Evolutionary conservation across 1,139 yeast species (phyloP).

Genomic region (Candida sanyaensis): DNA sequence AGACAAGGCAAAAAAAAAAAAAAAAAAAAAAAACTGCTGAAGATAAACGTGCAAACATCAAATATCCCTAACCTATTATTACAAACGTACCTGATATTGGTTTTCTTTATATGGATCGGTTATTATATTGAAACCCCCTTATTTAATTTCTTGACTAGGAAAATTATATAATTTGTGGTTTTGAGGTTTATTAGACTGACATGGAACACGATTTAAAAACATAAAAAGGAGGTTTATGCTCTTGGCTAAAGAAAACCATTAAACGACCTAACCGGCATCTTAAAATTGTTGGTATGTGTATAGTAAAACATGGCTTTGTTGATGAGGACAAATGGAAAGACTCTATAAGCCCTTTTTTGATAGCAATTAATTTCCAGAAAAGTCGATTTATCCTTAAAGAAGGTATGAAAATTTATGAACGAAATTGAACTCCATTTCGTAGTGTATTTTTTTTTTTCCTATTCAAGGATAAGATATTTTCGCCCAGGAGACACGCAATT

Average conservation of each 20-base stretch:
- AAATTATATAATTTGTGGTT: not conserved
- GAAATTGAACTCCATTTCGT: too few species aligned
- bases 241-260: too few species aligned
- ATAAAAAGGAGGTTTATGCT: not conserved
- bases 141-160: not conserved
- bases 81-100: not conserved
- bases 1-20: not conserved
- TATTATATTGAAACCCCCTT: not conserved
- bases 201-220: not conserved
- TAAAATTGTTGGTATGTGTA: too few species aligned
- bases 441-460: not conserved
- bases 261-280: too few species aligned
- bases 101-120: too few species aligned
- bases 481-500: not conserved
- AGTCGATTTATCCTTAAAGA: not conserved
- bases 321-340: not conserved
- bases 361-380: not conserved
- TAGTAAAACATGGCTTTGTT: not conserved
- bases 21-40: not conserved
- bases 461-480: not conserved
- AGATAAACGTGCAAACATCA: not conserved
- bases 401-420: too few species aligned
- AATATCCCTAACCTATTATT: not conserved
- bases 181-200: too few species aligned
- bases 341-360: not conserved